Evolutionary conservation across 805 yeast genomes (phyloP), one percentile per base, ranked within the genome.

Genomic region (Lipomyces kockii): DNA sequence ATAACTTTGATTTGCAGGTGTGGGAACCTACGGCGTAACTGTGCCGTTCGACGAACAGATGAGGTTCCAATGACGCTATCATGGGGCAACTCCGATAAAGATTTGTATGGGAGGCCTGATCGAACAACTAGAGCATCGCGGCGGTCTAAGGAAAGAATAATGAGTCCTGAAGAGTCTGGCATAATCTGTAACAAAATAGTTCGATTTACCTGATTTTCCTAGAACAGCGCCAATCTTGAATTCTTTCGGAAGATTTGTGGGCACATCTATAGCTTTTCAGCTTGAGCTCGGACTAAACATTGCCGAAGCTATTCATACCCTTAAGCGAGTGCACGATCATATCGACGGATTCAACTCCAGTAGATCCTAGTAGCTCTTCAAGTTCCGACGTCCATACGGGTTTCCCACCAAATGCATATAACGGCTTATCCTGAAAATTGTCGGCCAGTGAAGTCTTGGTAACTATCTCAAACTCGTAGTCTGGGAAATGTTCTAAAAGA

Each of bases 381-480:
- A 95, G 83, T 79, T 95, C 99, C 76, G 91, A 90, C 2, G 99
- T 95, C 99, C 99, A 95, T 27, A 95, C 78, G 0, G 97, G 87
- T 77, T 95, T 95, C 32, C 99, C 99, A 55, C 97, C 98, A 79
- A 95, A 95, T 3, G 97, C 86, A 78, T 94, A 95, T 60, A 95
- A 82, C 8, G 99, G 97, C 76, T 87, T 88, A 75, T 84, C 85
- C 76, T 87, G 95, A 35, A 89, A 88, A 76, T 91, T 89, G 80
- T 95, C 99, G 34, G 98, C 99, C 46, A 95, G 82, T 0, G 99
- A 94, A 62, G 89, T 84, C 49, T 91, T 83, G 3, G 97, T 93
- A 12, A 90, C 79, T 29, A 95, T 88, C 34, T 92, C 87, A 76
- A 93, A 89, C 20, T 83, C 78, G 62, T 88, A 79, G 34, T 87